Base-by-base conservation (phyloP, 495 filamentous ascomycete species). In the Aspergillus panamensis region DNA sequence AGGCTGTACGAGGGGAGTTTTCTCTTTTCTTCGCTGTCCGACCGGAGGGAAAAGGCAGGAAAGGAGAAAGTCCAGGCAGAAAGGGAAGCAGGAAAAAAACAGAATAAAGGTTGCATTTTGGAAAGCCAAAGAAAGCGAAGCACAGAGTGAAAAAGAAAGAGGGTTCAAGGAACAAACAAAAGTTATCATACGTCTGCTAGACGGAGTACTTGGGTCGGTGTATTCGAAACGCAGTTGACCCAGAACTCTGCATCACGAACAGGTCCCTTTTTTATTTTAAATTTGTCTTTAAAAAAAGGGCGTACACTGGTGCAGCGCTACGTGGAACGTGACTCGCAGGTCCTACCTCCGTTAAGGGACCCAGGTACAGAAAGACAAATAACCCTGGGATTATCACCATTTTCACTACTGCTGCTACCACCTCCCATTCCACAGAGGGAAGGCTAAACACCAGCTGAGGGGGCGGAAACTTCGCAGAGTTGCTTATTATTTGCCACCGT, bases 121-220 rank as follows among this genome's bases (percentile, higher is more conserved):
- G 49, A 33, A 55, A 44, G 21, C 48, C 30, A 30, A 48, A 37
- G 53, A 33, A 57, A 51, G 25, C 25, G 25, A 25, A 25, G 25
- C 25, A 58, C 31, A 51, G 42, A 52, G 14, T 49, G 33, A 19
- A 60, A 16, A 37, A 53, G 48, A 42, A 48, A 45, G 32, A 51
- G 29, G 29, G 30, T 48, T 8, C 37, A 48, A 31, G 48, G 50
- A 35, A 9, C n/a, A 51, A 53, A 48, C 16, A 47, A 45, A 50
- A 51, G 35, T 63, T 65, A 58, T 63, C 52, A 48, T 66, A 62
- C 63, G 59, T 64, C 63, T 68, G 62, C 56, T 64, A 55, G 60
- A 60, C 63, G 63, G 60, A 61, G 59, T 56, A 61, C 37, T 57
- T 60, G 60, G 60, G 62, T 55, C 50, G 58, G 62, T 60, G 66